Conservation (phyloP, 2,329 filamentous ascomycete species). For the Blastomyces emzantsi region DNA sequence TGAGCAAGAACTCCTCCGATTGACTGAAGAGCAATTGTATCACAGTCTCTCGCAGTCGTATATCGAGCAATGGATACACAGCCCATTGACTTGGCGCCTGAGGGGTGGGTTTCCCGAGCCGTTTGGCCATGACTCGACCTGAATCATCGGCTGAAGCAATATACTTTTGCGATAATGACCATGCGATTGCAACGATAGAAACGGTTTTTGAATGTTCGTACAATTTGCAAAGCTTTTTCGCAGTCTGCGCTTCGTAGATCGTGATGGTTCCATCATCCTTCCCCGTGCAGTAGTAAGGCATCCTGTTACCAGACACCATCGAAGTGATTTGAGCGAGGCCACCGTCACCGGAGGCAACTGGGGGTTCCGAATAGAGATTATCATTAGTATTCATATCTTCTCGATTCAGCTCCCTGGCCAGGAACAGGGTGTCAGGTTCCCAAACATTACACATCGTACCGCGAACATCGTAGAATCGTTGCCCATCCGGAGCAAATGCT, state of each 20-base stretch:
- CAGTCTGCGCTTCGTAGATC: constrained; percentile 14
- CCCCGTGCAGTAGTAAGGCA: constrained; percentile 19
- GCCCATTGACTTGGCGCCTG: constrained; percentile 9
- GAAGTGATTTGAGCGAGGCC: constrained; percentile 2
- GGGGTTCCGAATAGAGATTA: background rate
- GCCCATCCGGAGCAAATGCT: constrained; percentile 20
- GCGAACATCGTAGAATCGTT: constrained; percentile 25
- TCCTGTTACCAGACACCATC: constrained; percentile 1
- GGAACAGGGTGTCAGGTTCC: constrained; percentile 23
- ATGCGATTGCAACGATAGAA: constrained; percentile 8
- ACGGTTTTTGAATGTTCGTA: constrained; percentile 3
- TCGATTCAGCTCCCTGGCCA: constrained; percentile 16
- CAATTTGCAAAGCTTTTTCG: constrained; percentile 8
- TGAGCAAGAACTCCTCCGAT: constrained; percentile 9
- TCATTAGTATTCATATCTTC: constrained; percentile 9
- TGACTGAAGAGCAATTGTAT: constrained; percentile 11
- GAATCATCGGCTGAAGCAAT: constrained; percentile 14
- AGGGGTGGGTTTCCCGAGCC: constrained; percentile 8
- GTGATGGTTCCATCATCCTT: constrained; percentile 19
- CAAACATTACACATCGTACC: constrained; percentile 22
- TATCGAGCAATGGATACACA: constrained; percentile 11
- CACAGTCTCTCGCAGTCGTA: constrained; percentile 5
- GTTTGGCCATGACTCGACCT: constrained; percentile 12
- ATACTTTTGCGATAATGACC: constrained; percentile 13
- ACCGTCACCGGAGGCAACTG: background rate